phyloP scores from a whole-genome alignment of 257 asterid species.

The Capsicum baccatum region DNA sequence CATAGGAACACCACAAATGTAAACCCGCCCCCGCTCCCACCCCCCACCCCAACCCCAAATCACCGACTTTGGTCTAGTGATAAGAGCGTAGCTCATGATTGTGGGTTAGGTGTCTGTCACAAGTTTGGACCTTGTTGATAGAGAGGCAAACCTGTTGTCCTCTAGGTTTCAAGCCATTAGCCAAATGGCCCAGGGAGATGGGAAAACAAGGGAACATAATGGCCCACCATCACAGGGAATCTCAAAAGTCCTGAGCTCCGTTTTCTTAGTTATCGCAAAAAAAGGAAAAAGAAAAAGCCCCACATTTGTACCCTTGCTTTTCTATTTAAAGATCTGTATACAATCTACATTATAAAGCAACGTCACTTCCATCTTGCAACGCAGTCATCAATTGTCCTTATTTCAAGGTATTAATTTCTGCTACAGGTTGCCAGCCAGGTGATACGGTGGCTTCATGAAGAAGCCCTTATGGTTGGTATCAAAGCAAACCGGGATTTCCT shows the following conservation, averaged over 20 bases:
- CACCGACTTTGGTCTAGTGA: background rate
- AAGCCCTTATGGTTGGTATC: slow-evolving; percentile 76
- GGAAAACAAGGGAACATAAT: background rate
- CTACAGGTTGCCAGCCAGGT: slow-evolving; percentile 85
- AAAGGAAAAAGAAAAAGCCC: background rate
- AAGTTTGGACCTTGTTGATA: background rate
- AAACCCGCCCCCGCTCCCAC: background rate
- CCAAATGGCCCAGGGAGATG: background rate
- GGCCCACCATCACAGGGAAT: slow-evolving; percentile 5
- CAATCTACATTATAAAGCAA: background rate
- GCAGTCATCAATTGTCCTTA: background rate
- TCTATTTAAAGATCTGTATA: background rate
- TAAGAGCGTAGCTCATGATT: background rate
- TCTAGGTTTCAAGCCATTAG: background rate
- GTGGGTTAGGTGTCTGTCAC: background rate
- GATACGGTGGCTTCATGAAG: slow-evolving; percentile 89
- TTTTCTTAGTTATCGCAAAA: background rate
- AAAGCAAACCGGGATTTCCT: slow-evolving; percentile 79
- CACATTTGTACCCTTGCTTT: slow-evolving; percentile 8
- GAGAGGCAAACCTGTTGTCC: background rate
- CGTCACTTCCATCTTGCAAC: background rate
- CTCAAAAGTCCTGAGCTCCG: background rate
- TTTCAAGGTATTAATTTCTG: background rate
- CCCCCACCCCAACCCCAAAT: background rate
- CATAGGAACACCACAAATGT: background rate